These are phyloP conservation scores for Beauveria bassiana DNA, from an alignment of 2,329 filamentous ascomycete genomes.

Conservation along the genomic window DNA sequence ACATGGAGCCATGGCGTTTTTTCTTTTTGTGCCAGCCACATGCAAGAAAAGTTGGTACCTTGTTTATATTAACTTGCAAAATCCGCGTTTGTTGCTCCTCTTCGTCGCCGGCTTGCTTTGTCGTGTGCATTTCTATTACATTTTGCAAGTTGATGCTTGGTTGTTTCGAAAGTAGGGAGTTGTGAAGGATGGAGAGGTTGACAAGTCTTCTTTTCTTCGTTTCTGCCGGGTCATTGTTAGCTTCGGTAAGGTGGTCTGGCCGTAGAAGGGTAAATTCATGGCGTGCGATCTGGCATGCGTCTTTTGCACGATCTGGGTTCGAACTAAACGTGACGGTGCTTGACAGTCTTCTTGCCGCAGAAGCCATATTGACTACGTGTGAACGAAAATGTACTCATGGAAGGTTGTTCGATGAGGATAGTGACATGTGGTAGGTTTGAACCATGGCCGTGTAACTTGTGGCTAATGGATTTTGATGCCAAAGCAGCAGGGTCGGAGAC, in stretches of 20 bases:
- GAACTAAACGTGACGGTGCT: neutral
- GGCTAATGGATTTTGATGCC: neutral
- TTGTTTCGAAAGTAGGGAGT: neutral
- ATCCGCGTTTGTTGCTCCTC: neutral
- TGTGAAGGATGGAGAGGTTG: neutral
- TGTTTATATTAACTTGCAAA: conserved; percentile 9
- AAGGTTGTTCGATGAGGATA: too few species aligned
- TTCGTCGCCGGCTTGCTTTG: neutral
- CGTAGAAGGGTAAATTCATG: neutral
- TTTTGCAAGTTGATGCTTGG: neutral
- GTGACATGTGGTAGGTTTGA: too few species aligned
- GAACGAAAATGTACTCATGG: too few species aligned
- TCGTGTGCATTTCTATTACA: neutral
- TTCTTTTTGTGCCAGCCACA: neutral
- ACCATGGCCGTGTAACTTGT: neutral
- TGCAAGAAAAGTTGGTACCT: neutral
- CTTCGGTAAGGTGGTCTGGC: neutral
- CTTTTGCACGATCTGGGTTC: too few species aligned
- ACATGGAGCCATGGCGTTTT: conserved; percentile 9
- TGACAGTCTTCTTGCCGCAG: neutral
- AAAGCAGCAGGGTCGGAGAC: neutral
- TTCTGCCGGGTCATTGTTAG: neutral
- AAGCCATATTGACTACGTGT: neutral
- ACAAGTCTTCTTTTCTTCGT: neutral
- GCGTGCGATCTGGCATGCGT: neutral